Percentiles rank a stretch among this genome's conserved stretches.
Evolutionary conservation across 345 rosid genomes (phyloP).

Genomic region (Salix exigua): DNA sequence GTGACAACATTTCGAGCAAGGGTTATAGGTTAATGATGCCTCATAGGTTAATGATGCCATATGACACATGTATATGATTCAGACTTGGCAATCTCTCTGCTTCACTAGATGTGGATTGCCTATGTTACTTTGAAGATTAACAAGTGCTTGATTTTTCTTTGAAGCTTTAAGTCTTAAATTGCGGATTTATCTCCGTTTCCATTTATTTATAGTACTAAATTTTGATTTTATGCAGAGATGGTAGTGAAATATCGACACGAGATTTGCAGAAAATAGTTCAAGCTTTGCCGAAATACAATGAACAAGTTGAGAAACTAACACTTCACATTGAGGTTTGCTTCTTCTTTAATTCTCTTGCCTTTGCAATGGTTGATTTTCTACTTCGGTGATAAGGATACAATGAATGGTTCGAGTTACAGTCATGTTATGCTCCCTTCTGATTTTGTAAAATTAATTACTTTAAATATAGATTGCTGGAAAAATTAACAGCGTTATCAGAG

Average conservation of each 20-base stretch:
- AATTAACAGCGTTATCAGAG: slow-evolving; percentile 63
- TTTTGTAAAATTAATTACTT: slow-evolving; percentile 1
- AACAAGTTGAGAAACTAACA: slow-evolving; percentile 78
- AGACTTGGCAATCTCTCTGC: not conserved
- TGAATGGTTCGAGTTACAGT: not conserved
- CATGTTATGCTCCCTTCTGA: not conserved
- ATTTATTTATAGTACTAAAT: slow-evolving; percentile 13
- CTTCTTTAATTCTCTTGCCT: not conserved
- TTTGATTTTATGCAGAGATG: slow-evolving; percentile 47
- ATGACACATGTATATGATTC: not conserved
- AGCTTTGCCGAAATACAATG: slow-evolving; percentile 81
- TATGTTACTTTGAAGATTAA: not conserved
- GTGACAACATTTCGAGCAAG: no score
- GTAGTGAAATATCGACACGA: slow-evolving; percentile 78
- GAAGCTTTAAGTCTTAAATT: not conserved
- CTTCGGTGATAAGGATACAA: not conserved
- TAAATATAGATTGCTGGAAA: slow-evolving; percentile 73
- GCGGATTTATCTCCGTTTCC: not conserved
- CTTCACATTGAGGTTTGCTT: slow-evolving; percentile 86
- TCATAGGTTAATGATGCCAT: no score
- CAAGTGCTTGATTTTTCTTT: not conserved
- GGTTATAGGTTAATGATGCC: no score
- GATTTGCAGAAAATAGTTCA: slow-evolving; percentile 96
- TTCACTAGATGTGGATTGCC: not conserved
- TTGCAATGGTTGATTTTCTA: not conserved